Evolutionary conservation across 1,139 yeast species (phyloP).

Genomic region (Candida frijolesensis): DNA sequence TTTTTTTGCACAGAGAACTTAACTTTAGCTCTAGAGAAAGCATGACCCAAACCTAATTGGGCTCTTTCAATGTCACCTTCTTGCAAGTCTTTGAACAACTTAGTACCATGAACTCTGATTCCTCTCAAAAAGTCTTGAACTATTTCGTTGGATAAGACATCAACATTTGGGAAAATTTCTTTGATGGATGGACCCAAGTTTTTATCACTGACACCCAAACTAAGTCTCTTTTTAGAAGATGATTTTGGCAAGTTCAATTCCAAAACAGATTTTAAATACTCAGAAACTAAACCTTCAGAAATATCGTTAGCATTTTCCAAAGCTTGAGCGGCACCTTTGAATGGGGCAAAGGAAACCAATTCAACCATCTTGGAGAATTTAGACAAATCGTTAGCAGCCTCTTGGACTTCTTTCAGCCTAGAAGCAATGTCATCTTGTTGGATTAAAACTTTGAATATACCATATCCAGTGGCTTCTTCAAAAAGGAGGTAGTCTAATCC

Average conservation of each 20-base stretch:
- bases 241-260: slow-evolving; percentile 62
- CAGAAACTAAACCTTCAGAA: slow-evolving; percentile 91
- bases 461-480: slow-evolving; percentile 99
- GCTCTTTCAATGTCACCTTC: slow-evolving; percentile 85
- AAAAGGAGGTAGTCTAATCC: slow-evolving; percentile 90
- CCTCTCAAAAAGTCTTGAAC: slow-evolving; percentile 97
- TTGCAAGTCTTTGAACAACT: slow-evolving; percentile 88
- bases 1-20: slow-evolving; percentile 97
- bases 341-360: slow-evolving; percentile 94
- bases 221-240: slow-evolving; percentile 87
- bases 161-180: slow-evolving; percentile 84
- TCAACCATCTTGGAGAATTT: slow-evolving; percentile 92
- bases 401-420: slow-evolving; percentile 91
- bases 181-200: slow-evolving; percentile 96
- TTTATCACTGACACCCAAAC: slow-evolving; percentile 90
- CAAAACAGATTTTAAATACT: slow-evolving; percentile 74
- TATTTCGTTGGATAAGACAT: slow-evolving; percentile 86
- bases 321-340: slow-evolving; percentile 97
- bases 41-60: slow-evolving; percentile 97
- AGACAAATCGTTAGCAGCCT: slow-evolving; percentile 83
- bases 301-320: slow-evolving; percentile 92
- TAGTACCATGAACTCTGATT: slow-evolving; percentile 86
- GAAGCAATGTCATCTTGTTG: slow-evolving; percentile 96
- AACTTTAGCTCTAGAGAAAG: slow-evolving; percentile 96
- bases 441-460: slow-evolving; percentile 88